Evolutionary conservation across 1,284 basidiomycete species (phyloP).

Genomic region (Ganoderma leucocontextum): DNA sequence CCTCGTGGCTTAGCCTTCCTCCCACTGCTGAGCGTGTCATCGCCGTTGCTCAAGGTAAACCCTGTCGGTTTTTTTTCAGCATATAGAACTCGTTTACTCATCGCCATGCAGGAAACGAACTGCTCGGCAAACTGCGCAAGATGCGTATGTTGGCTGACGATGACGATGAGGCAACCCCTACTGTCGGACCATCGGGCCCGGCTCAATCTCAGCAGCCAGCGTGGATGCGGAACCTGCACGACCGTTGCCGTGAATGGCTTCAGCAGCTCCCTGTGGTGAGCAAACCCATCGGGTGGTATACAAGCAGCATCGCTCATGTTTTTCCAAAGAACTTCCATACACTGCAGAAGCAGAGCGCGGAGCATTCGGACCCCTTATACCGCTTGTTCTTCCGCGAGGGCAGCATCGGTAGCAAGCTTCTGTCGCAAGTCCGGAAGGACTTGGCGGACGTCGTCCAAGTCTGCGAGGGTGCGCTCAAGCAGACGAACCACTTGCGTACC

Average conservation of each 20-base stretch:
- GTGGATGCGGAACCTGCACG: conserved; percentile 89
- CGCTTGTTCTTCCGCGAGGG: conserved; percentile 91
- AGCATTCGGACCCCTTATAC: conserved; percentile 85
- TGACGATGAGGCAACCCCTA: conserved; percentile 73
- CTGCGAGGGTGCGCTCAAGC: conserved; percentile 88
- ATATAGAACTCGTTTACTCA: neutral
- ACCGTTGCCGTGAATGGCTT: conserved; percentile 87
- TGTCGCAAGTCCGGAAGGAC: conserved; percentile 82
- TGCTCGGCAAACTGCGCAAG: conserved; percentile 88
- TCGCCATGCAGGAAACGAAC: conserved; percentile 70
- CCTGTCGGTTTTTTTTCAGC: neutral
- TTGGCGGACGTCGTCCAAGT: conserved; percentile 84
- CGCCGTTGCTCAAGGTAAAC: conserved; percentile 86
- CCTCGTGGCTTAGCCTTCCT: conserved; percentile 91
- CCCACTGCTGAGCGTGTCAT: conserved; percentile 92
- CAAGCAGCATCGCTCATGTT: neutral
- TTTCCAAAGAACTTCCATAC: conserved; percentile 64
- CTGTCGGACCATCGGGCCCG: conserved; percentile 58
- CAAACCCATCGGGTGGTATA: conserved; percentile 8
- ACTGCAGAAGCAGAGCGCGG: conserved; percentile 67
- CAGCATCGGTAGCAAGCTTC: conserved; percentile 79
- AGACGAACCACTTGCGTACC: conserved; percentile 91
- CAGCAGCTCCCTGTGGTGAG: conserved; percentile 76
- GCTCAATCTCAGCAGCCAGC: conserved; percentile 81
- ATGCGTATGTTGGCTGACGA: conserved; percentile 93